Percentiles rank a stretch among this genome's conserved stretches.
Evolutionary conservation across 1,284 basidiomycete species (phyloP).

Genomic region (Papiliotrema flavescens): DNA sequence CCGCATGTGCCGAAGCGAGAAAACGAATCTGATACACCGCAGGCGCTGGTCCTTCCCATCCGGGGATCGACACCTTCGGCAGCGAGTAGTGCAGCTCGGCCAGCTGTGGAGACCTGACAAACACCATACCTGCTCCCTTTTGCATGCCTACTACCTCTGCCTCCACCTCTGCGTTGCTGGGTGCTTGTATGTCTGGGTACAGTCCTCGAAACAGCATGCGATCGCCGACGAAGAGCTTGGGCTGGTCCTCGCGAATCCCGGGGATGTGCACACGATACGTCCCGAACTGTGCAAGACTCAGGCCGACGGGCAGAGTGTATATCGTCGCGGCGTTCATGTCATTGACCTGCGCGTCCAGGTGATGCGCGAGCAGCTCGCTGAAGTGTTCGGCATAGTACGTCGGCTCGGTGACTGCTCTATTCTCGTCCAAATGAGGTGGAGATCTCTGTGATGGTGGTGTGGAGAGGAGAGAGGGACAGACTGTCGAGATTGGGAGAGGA

Average conservation of each 20-base stretch:
- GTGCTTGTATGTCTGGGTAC: conserved; percentile 13
- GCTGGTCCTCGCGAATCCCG: conserved; percentile 43
- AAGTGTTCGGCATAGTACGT: conserved; percentile 19
- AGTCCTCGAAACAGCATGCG: conserved; percentile 37
- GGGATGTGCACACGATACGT: conserved; percentile 24
- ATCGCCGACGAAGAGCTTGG: conserved; percentile 39
- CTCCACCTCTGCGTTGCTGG: conserved; percentile 27
- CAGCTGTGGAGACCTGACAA: conserved; percentile 19
- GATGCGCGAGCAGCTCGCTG: conserved; percentile 14
- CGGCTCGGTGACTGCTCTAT: neutral
- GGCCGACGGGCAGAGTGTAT: conserved; percentile 7
- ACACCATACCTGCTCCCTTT: conserved; percentile 35
- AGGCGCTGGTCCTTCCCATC: neutral
- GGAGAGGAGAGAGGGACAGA: conserved; percentile 14
- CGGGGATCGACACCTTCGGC: neutral
- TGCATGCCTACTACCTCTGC: conserved; percentile 35
- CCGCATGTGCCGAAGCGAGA: conserved; percentile 15
- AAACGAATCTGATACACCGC: conserved; percentile 27
- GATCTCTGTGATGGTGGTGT: neutral
- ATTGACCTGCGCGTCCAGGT: conserved; percentile 13
- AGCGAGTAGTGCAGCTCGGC: conserved; percentile 1
- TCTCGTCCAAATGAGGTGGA: conserved; percentile 4
- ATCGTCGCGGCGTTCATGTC: conserved; percentile 12
- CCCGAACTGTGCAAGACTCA: neutral
- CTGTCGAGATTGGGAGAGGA: neutral